Conservation (phyloP, 306 rosid genomes). For the Sophora flavescens region DNA sequence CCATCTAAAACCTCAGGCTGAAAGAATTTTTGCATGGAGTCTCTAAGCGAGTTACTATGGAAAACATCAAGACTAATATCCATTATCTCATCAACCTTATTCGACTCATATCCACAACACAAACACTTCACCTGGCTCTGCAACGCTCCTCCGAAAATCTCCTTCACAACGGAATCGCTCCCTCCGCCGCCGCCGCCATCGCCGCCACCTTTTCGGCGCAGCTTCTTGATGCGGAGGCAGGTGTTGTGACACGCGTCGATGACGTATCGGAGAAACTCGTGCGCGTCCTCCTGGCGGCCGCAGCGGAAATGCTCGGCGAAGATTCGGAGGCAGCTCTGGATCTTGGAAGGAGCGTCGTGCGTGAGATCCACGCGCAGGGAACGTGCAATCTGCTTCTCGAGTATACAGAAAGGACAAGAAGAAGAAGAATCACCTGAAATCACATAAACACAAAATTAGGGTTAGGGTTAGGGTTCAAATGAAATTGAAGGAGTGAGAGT, state of each 20-base stretch:
- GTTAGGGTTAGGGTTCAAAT: not conserved
- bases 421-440: constrained; percentile 76
- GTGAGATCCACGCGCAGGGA: constrained; percentile 73
- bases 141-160: constrained; percentile 94
- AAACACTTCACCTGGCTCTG: constrained; percentile 99
- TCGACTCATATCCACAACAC: constrained; percentile 90
- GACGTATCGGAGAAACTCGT: constrained; percentile 91
- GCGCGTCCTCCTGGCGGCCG: constrained; percentile 98
- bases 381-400: constrained; percentile 84
- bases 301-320: constrained; percentile 80
- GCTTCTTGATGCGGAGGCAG: constrained; percentile 88
- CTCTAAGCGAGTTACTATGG: constrained; percentile 90
- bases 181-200: not conserved
- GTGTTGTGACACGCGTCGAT: constrained; percentile 97
- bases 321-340: constrained; percentile 78
- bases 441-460: not conserved
- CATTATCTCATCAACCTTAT: constrained; percentile 99
- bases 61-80: constrained; percentile 97
- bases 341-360: constrained; percentile 76
- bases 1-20: constrained; percentile 96
- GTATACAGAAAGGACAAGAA: constrained; percentile 84
- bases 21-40: constrained; percentile 85
- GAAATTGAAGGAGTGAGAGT: not conserved
- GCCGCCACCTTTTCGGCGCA: constrained; percentile 53
- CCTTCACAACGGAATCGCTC: constrained; percentile 70